Percentiles rank a stretch among this genome's conserved stretches.
phyloP scores from a whole-genome alignment of 805 yeast species.

The Kuraishia floccosa region DNA sequence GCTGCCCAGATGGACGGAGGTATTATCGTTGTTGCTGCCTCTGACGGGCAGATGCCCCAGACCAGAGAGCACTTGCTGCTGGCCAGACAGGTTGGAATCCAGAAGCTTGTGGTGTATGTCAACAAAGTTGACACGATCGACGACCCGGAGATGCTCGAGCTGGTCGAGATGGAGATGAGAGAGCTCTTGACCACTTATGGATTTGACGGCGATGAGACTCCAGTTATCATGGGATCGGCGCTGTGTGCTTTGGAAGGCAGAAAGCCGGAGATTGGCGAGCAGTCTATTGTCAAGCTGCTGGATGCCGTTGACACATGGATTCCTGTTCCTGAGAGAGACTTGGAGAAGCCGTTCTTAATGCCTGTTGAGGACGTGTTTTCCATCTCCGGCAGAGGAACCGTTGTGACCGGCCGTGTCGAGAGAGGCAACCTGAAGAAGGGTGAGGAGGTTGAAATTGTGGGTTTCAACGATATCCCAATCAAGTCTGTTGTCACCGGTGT shows the following conservation, averaged over 20 bases:
- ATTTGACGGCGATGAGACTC: conserved; percentile 96
- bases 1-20: conserved; percentile 99
- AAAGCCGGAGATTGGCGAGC: conserved; percentile 83
- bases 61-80: conserved; percentile 97
- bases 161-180: conserved; percentile 99
- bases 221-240: conserved; percentile 98
- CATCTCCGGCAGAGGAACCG: conserved; percentile 99
- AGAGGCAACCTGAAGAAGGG: conserved; percentile 97
- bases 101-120: conserved; percentile 92
- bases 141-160: conserved; percentile 98
- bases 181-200: conserved; percentile 86
- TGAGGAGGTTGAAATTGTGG: conserved; percentile 96
- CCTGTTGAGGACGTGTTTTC: conserved; percentile 97
- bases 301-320: conserved; percentile 89
- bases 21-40: conserved; percentile 96
- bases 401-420: conserved; percentile 97
- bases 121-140: conserved; percentile 97
- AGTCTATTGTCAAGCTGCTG: conserved; percentile 74
- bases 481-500: conserved; percentile 97
- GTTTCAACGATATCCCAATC: conserved; percentile 74
- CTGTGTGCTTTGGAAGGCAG: conserved; percentile 87
- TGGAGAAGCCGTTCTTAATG: conserved; percentile 92
- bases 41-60: conserved; percentile 99
- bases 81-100: conserved; percentile 99
- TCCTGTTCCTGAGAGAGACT: conserved; percentile 94